A percentile compares a stretch with the other conserved stretches of the same genome.
Conservation (phyloP, 2,329 filamentous ascomycete species). For the Lachnum nothofagi region DNA sequence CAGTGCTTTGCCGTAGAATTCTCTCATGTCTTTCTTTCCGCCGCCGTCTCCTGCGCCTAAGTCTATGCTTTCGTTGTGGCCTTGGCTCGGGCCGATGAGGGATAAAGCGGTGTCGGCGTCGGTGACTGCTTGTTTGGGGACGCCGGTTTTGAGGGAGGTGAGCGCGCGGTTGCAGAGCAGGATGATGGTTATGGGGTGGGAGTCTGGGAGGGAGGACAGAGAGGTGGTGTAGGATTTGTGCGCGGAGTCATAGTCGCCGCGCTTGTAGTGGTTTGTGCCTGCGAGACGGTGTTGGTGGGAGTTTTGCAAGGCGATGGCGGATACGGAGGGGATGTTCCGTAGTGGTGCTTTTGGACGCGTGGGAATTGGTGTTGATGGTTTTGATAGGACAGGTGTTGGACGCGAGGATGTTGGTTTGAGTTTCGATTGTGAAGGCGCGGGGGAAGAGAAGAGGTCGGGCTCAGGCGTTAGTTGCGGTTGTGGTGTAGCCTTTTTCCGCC, state of each 20-base stretch:
- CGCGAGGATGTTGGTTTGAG: constrained; percentile 32
- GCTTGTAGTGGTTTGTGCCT: constrained; percentile 86
- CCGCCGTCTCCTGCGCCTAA: constrained; percentile 48
- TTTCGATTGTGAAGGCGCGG: constrained; percentile 28
- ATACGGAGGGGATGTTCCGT: constrained; percentile 57
- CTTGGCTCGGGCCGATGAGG: constrained; percentile 73
- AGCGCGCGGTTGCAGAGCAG: constrained; percentile 86
- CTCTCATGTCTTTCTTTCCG: constrained; percentile 76
- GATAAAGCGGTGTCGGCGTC: constrained; percentile 78
- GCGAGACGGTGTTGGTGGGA: constrained; percentile 74
- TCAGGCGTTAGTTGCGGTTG: constrained; percentile 39
- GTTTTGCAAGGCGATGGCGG: constrained; percentile 62
- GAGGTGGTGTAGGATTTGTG: constrained; percentile 78
- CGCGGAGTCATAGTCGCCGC: constrained; percentile 84
- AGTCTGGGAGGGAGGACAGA: constrained; percentile 65
- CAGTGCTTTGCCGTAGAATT: constrained; percentile 88
- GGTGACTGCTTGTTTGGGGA: constrained; percentile 77
- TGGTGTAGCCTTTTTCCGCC: constrained; percentile 62
- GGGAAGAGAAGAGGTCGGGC: constrained; percentile 55
- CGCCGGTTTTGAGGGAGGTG: constrained; percentile 84
- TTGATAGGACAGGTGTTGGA: constrained; percentile 38
- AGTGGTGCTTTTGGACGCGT: constrained; percentile 42
- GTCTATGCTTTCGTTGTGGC: constrained; percentile 74
- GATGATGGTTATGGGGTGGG: constrained; percentile 81
- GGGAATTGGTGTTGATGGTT: constrained; percentile 41